Conservation (phyloP, 805 yeast species). For the Teunomyces barrocoloradensis region DNA sequence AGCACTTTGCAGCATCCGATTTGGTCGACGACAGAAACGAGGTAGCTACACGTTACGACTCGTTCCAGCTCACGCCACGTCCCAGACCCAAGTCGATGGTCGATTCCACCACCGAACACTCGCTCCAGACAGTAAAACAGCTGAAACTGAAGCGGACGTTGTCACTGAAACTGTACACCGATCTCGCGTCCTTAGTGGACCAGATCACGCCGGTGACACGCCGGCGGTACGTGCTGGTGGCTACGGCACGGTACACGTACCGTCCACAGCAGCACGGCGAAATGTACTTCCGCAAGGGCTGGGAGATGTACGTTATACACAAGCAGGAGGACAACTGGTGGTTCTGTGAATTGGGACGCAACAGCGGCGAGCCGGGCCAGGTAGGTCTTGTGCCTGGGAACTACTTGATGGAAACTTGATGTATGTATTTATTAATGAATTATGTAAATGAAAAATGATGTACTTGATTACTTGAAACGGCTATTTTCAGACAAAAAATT, state of each 20-base stretch:
- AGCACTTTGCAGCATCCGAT: slow-evolving; percentile 23
- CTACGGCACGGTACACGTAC: slow-evolving; percentile 38
- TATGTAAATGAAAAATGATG: background rate
- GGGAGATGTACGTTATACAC: slow-evolving; percentile 42
- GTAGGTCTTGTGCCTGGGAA: slow-evolving; percentile 46
- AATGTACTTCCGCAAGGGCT: slow-evolving; percentile 36
- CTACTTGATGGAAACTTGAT: slow-evolving; percentile 35
- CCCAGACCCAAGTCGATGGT: slow-evolving; percentile 28
- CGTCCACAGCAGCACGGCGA: slow-evolving; percentile 43
- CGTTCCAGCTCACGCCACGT: slow-evolving; percentile 21
- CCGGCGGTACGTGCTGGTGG: slow-evolving; percentile 31
- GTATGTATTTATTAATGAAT: slow-evolving; percentile 5
- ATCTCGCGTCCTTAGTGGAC: slow-evolving; percentile 29
- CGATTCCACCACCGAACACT: slow-evolving; percentile 12
- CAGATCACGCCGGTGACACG: slow-evolving; percentile 30
- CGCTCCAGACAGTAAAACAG: background rate
- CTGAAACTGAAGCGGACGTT: slow-evolving; percentile 12
- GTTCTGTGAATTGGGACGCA: slow-evolving; percentile 40
- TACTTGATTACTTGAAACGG: too few species aligned
- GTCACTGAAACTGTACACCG: slow-evolving; percentile 33
- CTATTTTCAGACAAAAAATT: background rate
- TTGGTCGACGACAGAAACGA: slow-evolving; percentile 36
- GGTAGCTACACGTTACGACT: slow-evolving; percentile 36
- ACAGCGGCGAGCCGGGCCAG: slow-evolving; percentile 32
- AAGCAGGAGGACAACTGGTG: slow-evolving; percentile 46